Percentiles rank a stretch among this genome's conserved stretches.
phyloP scores from a whole-genome alignment of 352 stramenopile species.

The Phytophthora parvispora region DNA sequence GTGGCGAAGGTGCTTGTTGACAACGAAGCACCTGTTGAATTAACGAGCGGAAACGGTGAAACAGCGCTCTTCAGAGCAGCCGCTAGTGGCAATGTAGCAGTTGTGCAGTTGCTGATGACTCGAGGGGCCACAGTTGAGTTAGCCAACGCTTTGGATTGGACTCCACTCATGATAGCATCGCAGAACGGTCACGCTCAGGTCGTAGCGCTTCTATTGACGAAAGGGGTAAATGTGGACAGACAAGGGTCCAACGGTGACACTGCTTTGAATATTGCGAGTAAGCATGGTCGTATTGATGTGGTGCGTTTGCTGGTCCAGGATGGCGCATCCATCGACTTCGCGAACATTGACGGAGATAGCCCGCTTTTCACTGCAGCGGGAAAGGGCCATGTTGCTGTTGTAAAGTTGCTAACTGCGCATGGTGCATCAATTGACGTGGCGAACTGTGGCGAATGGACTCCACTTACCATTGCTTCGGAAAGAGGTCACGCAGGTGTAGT shows the following conservation, averaged over 20 bases:
- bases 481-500: not conserved
- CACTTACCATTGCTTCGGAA: not conserved
- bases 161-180: not conserved
- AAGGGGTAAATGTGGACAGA: conserved; percentile 5
- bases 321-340: conserved; percentile 13
- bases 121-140: not conserved
- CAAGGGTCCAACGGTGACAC: not conserved
- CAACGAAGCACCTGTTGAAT: not conserved
- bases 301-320: conserved; percentile 11
- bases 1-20: not conserved
- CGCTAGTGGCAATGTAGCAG: not conserved
- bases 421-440: not conserved
- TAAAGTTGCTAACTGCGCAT: conserved; percentile 4
- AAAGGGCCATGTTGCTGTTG: not conserved
- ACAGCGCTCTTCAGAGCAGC: not conserved
- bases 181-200: not conserved
- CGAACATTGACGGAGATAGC: not conserved
- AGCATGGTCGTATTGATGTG: not conserved
- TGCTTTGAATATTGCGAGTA: conserved; percentile 1
- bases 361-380: conserved; percentile 8
- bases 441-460: conserved; percentile 4
- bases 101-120: not conserved
- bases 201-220: conserved; percentile 2
- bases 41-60: not conserved
- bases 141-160: not conserved